Base-by-base conservation (phyloP, 1,139 yeast genomes). In the Kodamaea arcana region DNA sequence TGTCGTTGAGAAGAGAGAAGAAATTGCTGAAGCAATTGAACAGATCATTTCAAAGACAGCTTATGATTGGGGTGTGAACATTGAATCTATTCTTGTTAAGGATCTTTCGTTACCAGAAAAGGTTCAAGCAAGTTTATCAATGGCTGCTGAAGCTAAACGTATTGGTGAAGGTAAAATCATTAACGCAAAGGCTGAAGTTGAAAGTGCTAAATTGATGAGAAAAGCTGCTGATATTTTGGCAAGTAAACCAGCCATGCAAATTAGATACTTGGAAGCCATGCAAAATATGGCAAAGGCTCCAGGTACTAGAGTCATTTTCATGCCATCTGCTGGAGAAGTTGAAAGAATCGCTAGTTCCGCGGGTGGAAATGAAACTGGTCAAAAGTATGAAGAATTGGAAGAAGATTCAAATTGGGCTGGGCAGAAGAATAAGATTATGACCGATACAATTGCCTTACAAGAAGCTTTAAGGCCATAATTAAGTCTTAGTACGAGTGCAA, bases 101-200 rank as follows among this genome's bases (percentile, higher is more conserved):
- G 88, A 81, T 54, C 69, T 82, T 52, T 60, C 65, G 21, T 66
- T 82, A 46, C 80, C 82, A 14, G 60, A 61, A 11, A 72, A 71
- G 38, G 81, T 82, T 34, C 78, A 80, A 40, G 65, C 72, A 32
- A 75, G 86, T 2, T 65, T 82, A 45, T 75, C 87, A 3, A 79
- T 78, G 72, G 88, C 88, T 22, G 85, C 88, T 24, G 85, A 81
- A 64, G 82, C 86, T 25, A 78, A 76, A 62, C 69, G 90, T 58
- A 78, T 81, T 42, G 88, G 88, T 62, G 90, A 82, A 57, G 75
- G 83, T 52, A 82, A 81, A 67, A 80, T 82, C 50, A 81, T 82
- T 52, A 78, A 80, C 44, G 88, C 88, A 25, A 74, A 74, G 54
- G 87, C 87, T 15, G 88, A 82, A 60, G 87, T 81, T 36, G 88